These are phyloP conservation scores for Collariella sp. DNA, from an alignment of 495 filamentous ascomycete species.

Conservation along the genomic window DNA sequence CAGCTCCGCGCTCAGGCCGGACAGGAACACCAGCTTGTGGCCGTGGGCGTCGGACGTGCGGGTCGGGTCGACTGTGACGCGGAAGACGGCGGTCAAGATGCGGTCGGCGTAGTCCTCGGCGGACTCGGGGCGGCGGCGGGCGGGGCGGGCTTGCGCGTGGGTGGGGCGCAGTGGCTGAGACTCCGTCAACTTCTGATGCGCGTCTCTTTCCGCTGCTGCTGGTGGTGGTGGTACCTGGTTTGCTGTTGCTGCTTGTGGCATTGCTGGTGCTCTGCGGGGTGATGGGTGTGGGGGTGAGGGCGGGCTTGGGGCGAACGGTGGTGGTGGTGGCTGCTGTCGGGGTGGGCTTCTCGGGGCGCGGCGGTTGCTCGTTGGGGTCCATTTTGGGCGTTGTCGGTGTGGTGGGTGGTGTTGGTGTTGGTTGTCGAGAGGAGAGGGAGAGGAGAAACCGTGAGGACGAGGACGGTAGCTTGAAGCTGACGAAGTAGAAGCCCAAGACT, in stretches of 20 bases:
- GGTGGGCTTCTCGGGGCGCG: conserved; percentile 2
- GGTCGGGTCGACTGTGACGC: conserved; percentile 57
- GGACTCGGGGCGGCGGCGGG: conserved; percentile 26
- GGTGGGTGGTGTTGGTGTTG: neutral
- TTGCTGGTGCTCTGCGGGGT: conserved; percentile 7
- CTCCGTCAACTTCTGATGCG: conserved; percentile 22
- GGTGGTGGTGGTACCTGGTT: conserved; percentile 20
- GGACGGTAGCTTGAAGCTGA: neutral
- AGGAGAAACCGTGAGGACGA: neutral
- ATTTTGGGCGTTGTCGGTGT: conserved; percentile 9
- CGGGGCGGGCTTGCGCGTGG: conserved; percentile 22
- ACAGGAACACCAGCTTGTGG: conserved; percentile 48
- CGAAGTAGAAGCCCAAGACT: neutral
- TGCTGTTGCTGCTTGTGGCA: neutral
- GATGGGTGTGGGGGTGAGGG: conserved; percentile 17
- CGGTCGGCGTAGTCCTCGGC: conserved; percentile 64
- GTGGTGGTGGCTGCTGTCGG: neutral
- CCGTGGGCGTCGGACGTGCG: conserved; percentile 51
- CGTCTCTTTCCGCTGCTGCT: conserved; percentile 19
- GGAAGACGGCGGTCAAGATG: conserved; percentile 61
- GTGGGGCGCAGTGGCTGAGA: conserved; percentile 21
- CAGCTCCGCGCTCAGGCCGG: conserved; percentile 56
- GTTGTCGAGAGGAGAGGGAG: neutral
- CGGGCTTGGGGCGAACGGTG: conserved; percentile 22
- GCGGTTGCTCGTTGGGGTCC: conserved; percentile 24